phyloP scores from a whole-genome alignment of 441 rosid genomes.

The Manihot esculenta region DNA sequence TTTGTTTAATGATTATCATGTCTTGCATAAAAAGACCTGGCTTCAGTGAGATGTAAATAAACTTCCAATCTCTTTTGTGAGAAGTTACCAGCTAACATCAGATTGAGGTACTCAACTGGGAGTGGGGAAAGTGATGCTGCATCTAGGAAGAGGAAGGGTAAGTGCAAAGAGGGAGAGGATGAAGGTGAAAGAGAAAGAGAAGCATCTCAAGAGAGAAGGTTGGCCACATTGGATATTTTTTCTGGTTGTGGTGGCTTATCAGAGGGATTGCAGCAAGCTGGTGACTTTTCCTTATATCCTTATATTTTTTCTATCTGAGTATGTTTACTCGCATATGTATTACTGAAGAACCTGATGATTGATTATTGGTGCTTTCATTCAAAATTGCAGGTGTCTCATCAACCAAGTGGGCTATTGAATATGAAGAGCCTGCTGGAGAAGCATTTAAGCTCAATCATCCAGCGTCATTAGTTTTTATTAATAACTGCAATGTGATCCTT shows the following conservation, averaged over 20 bases:
- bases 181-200: constrained; percentile 39
- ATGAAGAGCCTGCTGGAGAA: constrained; percentile 89
- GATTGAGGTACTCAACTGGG: constrained; percentile 48
- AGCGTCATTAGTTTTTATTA: constrained; percentile 59
- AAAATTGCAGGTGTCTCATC: constrained; percentile 55
- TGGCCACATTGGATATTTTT: constrained; percentile 84
- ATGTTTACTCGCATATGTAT: too few relatives aligned
- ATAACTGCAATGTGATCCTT: constrained; percentile 91
- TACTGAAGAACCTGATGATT: too few relatives aligned
- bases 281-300: constrained; percentile 32
- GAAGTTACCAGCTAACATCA: constrained; percentile 66
- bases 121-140: constrained; percentile 45
- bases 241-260: constrained; percentile 98
- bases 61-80: constrained; percentile 19
- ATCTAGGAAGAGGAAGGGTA: constrained; percentile 77
- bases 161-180: constrained; percentile 59
- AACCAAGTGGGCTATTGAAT: constrained; percentile 95
- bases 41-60: constrained; percentile 17
- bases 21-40: constrained; percentile 3
- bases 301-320: background rate
- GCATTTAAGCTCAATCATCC: constrained; percentile 88
- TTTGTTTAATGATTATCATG: constrained; percentile 5
- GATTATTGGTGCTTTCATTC: constrained; percentile 12
- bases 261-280: constrained; percentile 69
- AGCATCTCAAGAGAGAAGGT: constrained; percentile 31